Evolutionary conservation across 139 green algal genomes (phyloP).

Genomic region (Micractinium conductrix): DNA sequence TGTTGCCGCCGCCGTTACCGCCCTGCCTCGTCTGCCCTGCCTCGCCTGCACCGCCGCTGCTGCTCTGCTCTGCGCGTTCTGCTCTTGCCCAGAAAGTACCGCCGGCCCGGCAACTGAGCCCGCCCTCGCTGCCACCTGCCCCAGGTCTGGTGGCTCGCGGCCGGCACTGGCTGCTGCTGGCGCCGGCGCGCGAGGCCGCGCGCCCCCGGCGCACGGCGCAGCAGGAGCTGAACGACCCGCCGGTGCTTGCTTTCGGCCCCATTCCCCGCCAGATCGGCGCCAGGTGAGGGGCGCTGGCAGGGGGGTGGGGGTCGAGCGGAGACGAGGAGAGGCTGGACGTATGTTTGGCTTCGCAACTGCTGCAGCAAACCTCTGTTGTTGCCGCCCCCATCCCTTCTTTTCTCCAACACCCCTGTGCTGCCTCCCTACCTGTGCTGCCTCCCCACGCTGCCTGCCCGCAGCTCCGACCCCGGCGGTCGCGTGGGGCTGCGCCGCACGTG

Average conservation of each 20-base stretch:
- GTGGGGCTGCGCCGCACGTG: slow-evolving; percentile 22
- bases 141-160: slow-evolving; percentile 39
- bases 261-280: slow-evolving; percentile 25
- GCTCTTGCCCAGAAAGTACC: too few relatives aligned
- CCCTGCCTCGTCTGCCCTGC: too few relatives aligned
- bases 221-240: slow-evolving; percentile 63
- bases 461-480: background rate
- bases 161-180: slow-evolving; percentile 33
- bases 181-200: slow-evolving; percentile 13
- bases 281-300: too few relatives aligned
- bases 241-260: slow-evolving; percentile 59
- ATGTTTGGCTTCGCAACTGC: background rate
- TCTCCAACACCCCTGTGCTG: background rate
- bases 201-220: slow-evolving; percentile 37
- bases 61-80: too few relatives aligned
- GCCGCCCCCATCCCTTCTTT: background rate
- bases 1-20: too few relatives aligned
- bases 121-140: background rate
- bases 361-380: background rate
- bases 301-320: too few relatives aligned
- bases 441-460: too few relatives aligned
- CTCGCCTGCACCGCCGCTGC: too few relatives aligned
- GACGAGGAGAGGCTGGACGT: too few relatives aligned
- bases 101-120: too few relatives aligned
- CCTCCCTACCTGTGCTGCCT: too few relatives aligned